These are phyloP conservation scores for Crepidotus variabilis DNA, from an alignment of 768 basidiomycete species.

Conservation along the genomic window DNA sequence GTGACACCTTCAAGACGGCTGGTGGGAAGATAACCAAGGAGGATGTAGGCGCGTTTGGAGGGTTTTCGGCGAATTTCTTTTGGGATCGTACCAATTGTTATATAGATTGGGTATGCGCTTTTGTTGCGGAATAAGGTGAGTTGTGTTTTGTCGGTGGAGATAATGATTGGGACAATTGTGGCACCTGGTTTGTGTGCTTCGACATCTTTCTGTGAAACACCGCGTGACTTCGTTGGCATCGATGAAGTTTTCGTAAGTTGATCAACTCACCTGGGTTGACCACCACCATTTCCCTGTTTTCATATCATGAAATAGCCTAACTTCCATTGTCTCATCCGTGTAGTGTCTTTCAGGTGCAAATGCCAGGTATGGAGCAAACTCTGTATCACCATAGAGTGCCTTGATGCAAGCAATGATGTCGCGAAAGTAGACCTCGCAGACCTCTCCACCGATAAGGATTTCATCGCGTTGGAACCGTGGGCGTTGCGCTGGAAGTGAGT, in stretches of 20 bases:
- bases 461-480: conserved; percentile 23
- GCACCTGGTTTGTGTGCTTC: background rate
- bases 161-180: conserved; percentile 18
- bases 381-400: conserved; percentile 29
- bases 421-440: conserved; percentile 25
- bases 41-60: conserved; percentile 25
- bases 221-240: background rate
- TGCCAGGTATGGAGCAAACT: conserved; percentile 25
- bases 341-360: conserved; percentile 34
- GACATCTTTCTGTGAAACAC: conserved; percentile 1
- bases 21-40: conserved; percentile 40
- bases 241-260: background rate
- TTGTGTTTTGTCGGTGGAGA: conserved; percentile 39
- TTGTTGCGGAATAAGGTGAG: conserved; percentile 34
- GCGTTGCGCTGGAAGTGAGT: conserved; percentile 15
- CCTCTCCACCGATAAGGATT: conserved; percentile 23
- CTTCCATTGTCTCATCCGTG: conserved; percentile 17
- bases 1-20: conserved; percentile 27
- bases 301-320: conserved; percentile 35
- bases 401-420: conserved; percentile 32
- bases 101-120: conserved; percentile 37
- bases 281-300: conserved; percentile 46
- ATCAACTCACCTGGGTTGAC: conserved; percentile 30
- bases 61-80: conserved; percentile 27
- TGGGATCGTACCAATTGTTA: conserved; percentile 36